A percentile compares a stretch with the other conserved stretches of the same genome.
phyloP scores from a whole-genome alignment of 169 alveolate species.

The Plasmodium sp. region DNA sequence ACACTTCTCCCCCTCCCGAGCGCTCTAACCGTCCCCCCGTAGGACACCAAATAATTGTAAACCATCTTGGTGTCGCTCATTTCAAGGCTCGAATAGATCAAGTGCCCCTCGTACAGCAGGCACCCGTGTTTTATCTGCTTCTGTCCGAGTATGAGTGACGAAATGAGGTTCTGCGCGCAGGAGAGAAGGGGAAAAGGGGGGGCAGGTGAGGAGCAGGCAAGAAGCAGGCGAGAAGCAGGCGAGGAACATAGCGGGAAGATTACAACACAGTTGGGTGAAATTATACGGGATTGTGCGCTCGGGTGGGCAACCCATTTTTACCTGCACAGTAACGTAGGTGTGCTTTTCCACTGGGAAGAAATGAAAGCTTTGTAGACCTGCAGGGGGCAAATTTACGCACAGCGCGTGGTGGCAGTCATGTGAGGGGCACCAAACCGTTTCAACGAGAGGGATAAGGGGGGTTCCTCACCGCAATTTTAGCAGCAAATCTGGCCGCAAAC shows the following conservation, averaged over 20 bases:
- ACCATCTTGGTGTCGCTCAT: conserved; percentile 38
- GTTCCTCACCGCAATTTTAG: too few relatives aligned
- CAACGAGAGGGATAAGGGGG: neutral
- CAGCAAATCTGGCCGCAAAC: neutral
- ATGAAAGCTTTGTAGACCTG: conserved; percentile 60
- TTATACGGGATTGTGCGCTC: neutral
- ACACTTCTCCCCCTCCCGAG: neutral
- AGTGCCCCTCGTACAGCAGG: conserved; percentile 45
- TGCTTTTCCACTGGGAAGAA: conserved; percentile 64
- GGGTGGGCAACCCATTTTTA: neutral
- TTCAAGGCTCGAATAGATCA: conserved; percentile 50
- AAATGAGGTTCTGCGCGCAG: conserved; percentile 22
- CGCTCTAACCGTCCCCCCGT: conserved; percentile 32
- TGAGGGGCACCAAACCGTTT: neutral
- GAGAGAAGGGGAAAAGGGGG: neutral
- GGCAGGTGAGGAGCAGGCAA: too few relatives aligned
- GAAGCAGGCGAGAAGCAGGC: neutral
- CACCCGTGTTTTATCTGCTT: conserved; percentile 54
- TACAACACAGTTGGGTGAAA: neutral
- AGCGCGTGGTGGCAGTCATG: neutral
- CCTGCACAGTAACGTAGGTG: conserved; percentile 59
- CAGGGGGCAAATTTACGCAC: neutral
- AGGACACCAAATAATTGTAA: conserved; percentile 65
- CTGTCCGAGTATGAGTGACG: conserved; percentile 23
- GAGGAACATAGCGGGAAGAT: neutral